A percentile compares a stretch with the other conserved stretches of the same genome.
These are phyloP conservation scores for Aspergillus sp. DNA, from an alignment of 2,329 filamentous ascomycete genomes.

Conservation along the genomic window DNA sequence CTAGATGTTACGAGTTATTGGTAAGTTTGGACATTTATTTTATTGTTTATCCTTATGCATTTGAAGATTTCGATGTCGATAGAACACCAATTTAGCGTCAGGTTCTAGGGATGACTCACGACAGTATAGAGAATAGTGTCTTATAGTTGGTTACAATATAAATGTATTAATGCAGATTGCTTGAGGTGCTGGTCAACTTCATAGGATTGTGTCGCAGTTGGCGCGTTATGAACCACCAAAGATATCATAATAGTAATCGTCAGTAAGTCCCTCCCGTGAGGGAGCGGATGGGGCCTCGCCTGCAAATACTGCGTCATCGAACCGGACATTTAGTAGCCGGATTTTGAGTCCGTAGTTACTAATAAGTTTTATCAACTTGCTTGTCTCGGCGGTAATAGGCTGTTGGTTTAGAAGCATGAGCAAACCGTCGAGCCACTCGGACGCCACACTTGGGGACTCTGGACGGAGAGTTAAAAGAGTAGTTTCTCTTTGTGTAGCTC, in stretches of 20 bases:
- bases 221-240: slow-evolving; percentile 39
- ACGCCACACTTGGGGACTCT: slow-evolving; percentile 75
- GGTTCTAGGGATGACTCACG: not conserved
- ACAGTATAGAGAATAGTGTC: not conserved
- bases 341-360: slow-evolving; percentile 92
- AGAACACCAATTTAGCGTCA: not conserved
- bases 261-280: slow-evolving; percentile 79
- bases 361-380: slow-evolving; percentile 81
- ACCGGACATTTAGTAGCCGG: slow-evolving; percentile 82
- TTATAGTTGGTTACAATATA: not conserved
- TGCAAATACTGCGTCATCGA: slow-evolving; percentile 72
- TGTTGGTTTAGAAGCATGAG: slow-evolving; percentile 93
- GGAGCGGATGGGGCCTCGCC: slow-evolving; percentile 75
- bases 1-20: too few relatives aligned
- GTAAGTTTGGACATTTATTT: not conserved
- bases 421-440: slow-evolving; percentile 94
- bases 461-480: slow-evolving; percentile 82
- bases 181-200: not conserved
- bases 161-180: not conserved
- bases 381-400: slow-evolving; percentile 95
- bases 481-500: slow-evolving; percentile 58
- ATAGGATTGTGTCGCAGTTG: not conserved
- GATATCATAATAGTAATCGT: slow-evolving; percentile 90
- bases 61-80: not conserved
- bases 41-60: not conserved